These are phyloP conservation scores for Phytophthora pinifolia DNA, from an alignment of 352 stramenopile species.

Conservation along the genomic window DNA sequence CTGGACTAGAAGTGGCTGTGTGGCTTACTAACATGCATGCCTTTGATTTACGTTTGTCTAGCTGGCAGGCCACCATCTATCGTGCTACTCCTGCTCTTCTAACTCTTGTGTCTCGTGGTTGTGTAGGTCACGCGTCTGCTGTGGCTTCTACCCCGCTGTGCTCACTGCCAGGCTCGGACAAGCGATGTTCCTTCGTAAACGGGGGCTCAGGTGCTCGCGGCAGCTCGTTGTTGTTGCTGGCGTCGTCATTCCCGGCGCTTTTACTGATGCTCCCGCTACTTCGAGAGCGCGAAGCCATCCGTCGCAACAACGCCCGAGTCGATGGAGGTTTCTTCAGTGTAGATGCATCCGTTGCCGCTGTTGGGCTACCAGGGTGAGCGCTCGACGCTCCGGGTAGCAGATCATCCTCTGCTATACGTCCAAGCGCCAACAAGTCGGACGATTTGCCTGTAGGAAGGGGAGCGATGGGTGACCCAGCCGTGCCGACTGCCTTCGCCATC, in stretches of 20 bases:
- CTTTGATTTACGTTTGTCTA: slow-evolving; percentile 23
- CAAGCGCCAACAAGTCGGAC: slow-evolving; percentile 8
- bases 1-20: slow-evolving; percentile 29
- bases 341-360: slow-evolving; percentile 16
- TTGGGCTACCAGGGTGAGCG: background rate
- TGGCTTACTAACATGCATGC: slow-evolving; percentile 24
- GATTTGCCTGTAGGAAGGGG: slow-evolving; percentile 13
- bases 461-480: slow-evolving; percentile 4
- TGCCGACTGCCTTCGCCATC: slow-evolving; percentile 9
- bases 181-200: slow-evolving; percentile 7
- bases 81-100: background rate
- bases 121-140: slow-evolving; percentile 7
- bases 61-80: slow-evolving; percentile 1
- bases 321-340: slow-evolving; percentile 32
- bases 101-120: background rate
- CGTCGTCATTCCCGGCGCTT: slow-evolving; percentile 4
- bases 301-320: slow-evolving; percentile 10
- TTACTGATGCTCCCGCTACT: slow-evolving; percentile 23
- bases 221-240: slow-evolving; percentile 21
- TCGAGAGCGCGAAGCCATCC: slow-evolving; percentile 17
- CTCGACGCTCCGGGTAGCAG: background rate
- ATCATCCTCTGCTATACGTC: slow-evolving; percentile 9
- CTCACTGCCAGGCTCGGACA: slow-evolving; percentile 16
- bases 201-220: background rate
- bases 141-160: slow-evolving; percentile 3